Percentiles rank a stretch among this genome's conserved stretches.
These are phyloP conservation scores for Trypanosomatidae sp. DNA, from an alignment of 208 protist genomes.

Conservation along the genomic window DNA sequence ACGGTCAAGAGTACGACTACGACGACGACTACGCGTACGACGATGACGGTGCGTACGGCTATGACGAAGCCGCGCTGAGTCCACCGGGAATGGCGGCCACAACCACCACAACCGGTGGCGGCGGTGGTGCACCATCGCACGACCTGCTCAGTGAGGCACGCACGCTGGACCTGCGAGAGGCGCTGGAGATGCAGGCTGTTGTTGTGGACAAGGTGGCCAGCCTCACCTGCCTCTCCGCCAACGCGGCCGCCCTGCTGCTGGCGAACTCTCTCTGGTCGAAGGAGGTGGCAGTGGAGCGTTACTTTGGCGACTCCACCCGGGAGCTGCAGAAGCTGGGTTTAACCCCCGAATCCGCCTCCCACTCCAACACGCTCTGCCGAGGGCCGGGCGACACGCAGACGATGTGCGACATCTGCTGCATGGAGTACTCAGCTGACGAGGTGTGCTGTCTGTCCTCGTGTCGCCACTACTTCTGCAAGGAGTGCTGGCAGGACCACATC, in stretches of 20 bases:
- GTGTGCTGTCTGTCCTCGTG: constrained; percentile 29
- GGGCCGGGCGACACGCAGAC: not conserved
- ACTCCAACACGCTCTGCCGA: not conserved
- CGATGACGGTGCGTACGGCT: no score
- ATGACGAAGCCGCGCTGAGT: no score
- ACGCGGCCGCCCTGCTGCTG: constrained; percentile 15
- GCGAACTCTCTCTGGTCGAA: constrained; percentile 14
- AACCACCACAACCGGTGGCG: no score
- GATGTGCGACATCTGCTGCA: constrained; percentile 8
- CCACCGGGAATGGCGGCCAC: no score
- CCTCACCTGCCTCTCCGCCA: constrained; percentile 19
- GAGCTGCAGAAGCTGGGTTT: constrained; percentile 14
- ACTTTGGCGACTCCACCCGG: constrained; percentile 12
- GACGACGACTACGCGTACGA: constrained; percentile 22
- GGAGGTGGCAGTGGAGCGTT: constrained; percentile 23
- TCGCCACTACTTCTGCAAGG: constrained; percentile 32
- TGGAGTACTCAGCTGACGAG: constrained; percentile 20
- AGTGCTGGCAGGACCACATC: constrained; percentile 43
- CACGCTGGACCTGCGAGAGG: constrained; percentile 22
- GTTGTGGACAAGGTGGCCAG: constrained; percentile 16
- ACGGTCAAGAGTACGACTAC: constrained; percentile 23
- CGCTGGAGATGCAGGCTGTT: constrained; percentile 17
- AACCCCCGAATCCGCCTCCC: constrained; percentile 1
- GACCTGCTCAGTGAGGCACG: no score
- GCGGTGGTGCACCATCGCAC: no score